phyloP scores from a whole-genome alignment of 2,329 filamentous ascomycete species.

The Colletotrichum scovillei region DNA sequence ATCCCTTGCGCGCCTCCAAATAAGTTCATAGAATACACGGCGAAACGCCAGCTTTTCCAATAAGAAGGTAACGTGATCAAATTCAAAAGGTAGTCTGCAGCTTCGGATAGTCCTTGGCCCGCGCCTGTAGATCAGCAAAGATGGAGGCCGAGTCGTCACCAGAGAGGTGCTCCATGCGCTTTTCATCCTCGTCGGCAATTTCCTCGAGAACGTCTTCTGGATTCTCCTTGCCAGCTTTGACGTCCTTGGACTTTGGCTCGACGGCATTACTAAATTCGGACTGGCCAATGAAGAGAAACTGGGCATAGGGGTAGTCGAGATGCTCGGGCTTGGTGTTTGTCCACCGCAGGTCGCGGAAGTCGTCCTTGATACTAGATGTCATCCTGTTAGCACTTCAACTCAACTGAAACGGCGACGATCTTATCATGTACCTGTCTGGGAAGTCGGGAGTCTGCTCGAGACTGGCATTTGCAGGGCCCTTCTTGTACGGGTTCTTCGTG shows the following conservation, averaged over 20 bases:
- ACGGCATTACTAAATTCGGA: constrained; percentile 67
- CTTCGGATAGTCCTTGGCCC: constrained; percentile 71
- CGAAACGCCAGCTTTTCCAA: no score
- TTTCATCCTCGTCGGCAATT: constrained; percentile 79
- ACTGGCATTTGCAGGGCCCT: constrained; percentile 71
- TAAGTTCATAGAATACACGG: no score
- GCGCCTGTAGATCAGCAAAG: constrained; percentile 58
- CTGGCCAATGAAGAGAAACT: constrained; percentile 84
- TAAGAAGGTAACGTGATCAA: no score
- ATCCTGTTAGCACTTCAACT: constrained; percentile 1
- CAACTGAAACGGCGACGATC: no score
- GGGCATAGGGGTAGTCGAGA: constrained; percentile 78
- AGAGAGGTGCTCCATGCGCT: constrained; percentile 68
- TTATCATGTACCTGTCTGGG: background rate
- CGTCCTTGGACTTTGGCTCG: constrained; percentile 64
- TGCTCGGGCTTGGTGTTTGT: constrained; percentile 77
- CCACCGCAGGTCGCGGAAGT: constrained; percentile 81
- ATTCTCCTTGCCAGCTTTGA: constrained; percentile 69
- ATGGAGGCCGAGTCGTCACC: constrained; percentile 58
- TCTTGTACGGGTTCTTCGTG: constrained; percentile 81
- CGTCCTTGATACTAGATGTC: constrained; percentile 68
- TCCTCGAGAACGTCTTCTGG: constrained; percentile 79
- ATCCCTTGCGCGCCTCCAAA: no score
- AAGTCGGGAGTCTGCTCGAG: constrained; percentile 75
- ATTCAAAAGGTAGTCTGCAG: constrained; percentile 67